Conservation (phyloP, 2,329 filamentous ascomycete genomes). For the Neofusicoccum umdonicola region DNA sequence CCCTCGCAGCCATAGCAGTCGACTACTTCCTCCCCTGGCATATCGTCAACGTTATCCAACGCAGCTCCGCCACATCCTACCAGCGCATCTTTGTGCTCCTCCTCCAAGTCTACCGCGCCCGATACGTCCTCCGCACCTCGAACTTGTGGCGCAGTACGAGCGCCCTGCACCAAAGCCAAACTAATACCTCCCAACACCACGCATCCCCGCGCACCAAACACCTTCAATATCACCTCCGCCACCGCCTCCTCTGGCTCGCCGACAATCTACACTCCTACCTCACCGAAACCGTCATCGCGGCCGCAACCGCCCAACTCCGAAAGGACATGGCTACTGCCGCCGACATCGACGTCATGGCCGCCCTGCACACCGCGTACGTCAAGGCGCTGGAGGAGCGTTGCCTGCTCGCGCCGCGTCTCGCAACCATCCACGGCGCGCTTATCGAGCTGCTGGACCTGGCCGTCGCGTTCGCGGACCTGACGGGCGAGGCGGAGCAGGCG, state of each 20-base stretch:
- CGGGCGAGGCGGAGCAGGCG: constrained; percentile 38
- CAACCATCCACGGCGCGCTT: constrained; percentile 69
- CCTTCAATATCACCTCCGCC: constrained; percentile 56
- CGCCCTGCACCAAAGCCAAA: constrained; percentile 29
- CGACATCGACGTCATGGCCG: constrained; percentile 80
- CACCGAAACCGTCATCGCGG: constrained; percentile 67
- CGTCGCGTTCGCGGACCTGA: constrained; percentile 66
- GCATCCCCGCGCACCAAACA: constrained; percentile 20
- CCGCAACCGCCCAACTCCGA: constrained; percentile 57
- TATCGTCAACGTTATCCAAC: constrained; percentile 69
- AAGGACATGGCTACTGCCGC: constrained; percentile 57
- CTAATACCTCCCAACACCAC: constrained; percentile 23
- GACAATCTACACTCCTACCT: constrained; percentile 74
- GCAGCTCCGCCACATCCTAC: constrained; percentile 63
- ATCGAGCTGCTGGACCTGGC: constrained; percentile 75
- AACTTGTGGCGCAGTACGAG: constrained; percentile 23
- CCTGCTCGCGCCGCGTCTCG: constrained; percentile 66
- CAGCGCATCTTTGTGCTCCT: constrained; percentile 72
- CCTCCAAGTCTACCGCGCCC: constrained; percentile 72
- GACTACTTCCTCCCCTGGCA: constrained; percentile 62
- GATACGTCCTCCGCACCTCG: constrained; percentile 59
- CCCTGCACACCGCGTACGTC: constrained; percentile 64
- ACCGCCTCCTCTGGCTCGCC: constrained; percentile 74
- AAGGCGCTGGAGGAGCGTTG: constrained; percentile 64
- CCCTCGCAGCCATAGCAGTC: constrained; percentile 63